Evolutionary conservation across 345 rosid genomes (phyloP).

Genomic region (Gossypium longicalyx): DNA sequence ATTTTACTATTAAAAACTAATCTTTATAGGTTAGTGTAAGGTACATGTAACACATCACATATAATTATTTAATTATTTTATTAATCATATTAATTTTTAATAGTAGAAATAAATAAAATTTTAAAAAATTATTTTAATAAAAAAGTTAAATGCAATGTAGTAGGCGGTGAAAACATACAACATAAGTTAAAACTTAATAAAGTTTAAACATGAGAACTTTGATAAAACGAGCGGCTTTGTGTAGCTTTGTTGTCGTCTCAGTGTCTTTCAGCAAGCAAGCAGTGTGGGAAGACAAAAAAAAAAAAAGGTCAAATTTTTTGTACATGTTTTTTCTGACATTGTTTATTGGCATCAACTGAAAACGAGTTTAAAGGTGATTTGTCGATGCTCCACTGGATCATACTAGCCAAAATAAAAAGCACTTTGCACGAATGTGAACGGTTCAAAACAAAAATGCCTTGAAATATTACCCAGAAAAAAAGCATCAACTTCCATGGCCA

Average conservation of each 20-base stretch:
- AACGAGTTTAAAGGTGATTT: neutral
- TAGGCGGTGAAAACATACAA: no score
- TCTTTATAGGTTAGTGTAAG: accelerated
- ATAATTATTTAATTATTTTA: accelerated
- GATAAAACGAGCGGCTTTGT: neutral
- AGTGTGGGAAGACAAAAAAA: neutral
- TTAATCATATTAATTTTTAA: no score
- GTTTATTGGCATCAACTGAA: neutral
- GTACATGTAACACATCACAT: accelerated
- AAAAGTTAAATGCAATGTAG: no score
- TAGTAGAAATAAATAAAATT: no score
- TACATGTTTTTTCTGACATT: neutral
- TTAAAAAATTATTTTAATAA: no score
- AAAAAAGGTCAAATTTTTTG: neutral
- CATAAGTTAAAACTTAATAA: no score
- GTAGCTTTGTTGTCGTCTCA: neutral
- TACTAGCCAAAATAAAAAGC: neutral
- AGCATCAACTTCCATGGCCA: neutral
- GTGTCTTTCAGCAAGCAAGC: neutral
- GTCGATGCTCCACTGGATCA: neutral
- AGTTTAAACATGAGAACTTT: neutral
- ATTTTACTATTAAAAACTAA: no score
- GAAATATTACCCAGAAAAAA: neutral
- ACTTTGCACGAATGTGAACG: neutral
- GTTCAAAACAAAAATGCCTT: neutral